Evolutionary conservation across 2,329 filamentous ascomycete genomes (phyloP).

Genomic region (Elsinoe australis): DNA sequence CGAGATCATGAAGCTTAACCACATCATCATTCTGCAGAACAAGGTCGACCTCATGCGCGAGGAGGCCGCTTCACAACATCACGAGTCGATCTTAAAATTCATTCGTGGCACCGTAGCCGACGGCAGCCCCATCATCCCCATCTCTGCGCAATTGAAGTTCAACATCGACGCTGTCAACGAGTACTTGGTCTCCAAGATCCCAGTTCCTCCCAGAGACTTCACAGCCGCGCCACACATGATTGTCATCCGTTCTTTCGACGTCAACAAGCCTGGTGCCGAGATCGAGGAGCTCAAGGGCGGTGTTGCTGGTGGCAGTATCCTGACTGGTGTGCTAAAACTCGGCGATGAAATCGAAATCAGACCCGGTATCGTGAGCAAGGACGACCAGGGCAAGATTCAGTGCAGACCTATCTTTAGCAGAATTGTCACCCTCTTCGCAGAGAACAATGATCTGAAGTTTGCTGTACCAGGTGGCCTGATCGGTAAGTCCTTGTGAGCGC

Average conservation of each 20-base stretch:
- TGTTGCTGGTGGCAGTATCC: conserved; percentile 93
- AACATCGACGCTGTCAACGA: conserved; percentile 99
- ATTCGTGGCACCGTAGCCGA: conserved; percentile 95
- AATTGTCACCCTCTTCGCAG: conserved; percentile 90
- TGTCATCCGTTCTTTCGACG: conserved; percentile 97
- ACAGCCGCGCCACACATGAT: conserved; percentile 94
- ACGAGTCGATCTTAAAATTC: conserved; percentile 96
- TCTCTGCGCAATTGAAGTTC: conserved; percentile 96
- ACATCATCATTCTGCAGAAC: conserved; percentile 99
- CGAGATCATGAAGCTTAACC: conserved; percentile 99
- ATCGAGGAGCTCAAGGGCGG: conserved; percentile 98
- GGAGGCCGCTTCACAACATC: conserved; percentile 86
- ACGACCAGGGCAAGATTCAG: conserved; percentile 86
- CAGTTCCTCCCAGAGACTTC: conserved; percentile 86
- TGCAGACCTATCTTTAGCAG: conserved; percentile 96
- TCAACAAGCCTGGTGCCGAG: conserved; percentile 98
- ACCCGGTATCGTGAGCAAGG: conserved; percentile 95
- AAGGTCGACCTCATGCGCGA: conserved; percentile 98
- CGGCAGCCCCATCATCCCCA: conserved; percentile 90
- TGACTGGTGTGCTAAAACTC: conserved; percentile 93
- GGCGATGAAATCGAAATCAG: conserved; percentile 98
- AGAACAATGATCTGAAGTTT: conserved; percentile 97
- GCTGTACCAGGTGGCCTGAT: conserved; percentile 96
- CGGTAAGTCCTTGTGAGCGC: conserved; percentile 34
- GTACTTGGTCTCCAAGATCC: conserved; percentile 89